These are phyloP conservation scores for Zymoseptoria crescenta DNA, from an alignment of 2,329 filamentous ascomycete genomes.

Conservation along the genomic window DNA sequence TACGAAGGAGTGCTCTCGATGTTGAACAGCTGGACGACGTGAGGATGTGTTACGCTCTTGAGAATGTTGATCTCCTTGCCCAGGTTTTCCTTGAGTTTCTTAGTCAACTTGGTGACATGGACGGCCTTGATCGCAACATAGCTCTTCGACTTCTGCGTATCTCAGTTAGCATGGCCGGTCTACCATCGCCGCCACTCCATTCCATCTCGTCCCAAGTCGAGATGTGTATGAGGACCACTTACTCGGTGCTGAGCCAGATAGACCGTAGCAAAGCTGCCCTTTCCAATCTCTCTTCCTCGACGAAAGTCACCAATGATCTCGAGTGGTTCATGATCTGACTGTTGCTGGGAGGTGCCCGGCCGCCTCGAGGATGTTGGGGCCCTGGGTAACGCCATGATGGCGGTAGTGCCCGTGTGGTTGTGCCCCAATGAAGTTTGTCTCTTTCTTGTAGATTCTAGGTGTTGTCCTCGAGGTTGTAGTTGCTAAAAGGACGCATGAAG, in stretches of 20 bases:
- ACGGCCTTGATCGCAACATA: slow-evolving; percentile 96
- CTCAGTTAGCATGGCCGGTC: slow-evolving; percentile 8
- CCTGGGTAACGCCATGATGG: slow-evolving; percentile 25
- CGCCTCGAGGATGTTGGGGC: slow-evolving; percentile 27
- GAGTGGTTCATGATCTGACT: slow-evolving; percentile 30
- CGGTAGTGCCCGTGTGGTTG: slow-evolving; percentile 1
- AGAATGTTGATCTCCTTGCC: slow-evolving; percentile 94
- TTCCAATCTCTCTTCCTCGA: slow-evolving; percentile 83
- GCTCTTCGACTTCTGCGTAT: slow-evolving; percentile 61
- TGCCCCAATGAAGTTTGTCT: slow-evolving; percentile 2
- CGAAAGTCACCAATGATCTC: slow-evolving; percentile 65
- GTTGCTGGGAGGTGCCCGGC: slow-evolving; percentile 15
- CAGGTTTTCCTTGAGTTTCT: slow-evolving; percentile 93
- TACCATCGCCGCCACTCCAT: not conserved
- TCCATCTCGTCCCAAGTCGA: not conserved
- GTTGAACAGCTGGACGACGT: slow-evolving; percentile 93
- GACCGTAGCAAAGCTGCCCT: slow-evolving; percentile 95
- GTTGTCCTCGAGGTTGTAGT: slow-evolving; percentile 8
- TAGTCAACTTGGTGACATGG: slow-evolving; percentile 80
- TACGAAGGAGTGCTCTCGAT: slow-evolving; percentile 79
- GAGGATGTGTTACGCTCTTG: slow-evolving; percentile 85
- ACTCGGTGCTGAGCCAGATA: slow-evolving; percentile 46
- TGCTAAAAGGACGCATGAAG: slow-evolving; percentile 12
- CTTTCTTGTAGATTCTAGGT: slow-evolving; percentile 8
- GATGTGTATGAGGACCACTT: slow-evolving; percentile 3